Percentiles rank a stretch among this genome's conserved stretches.
These are phyloP conservation scores for Pestalotiopsis sp. DNA, from an alignment of 2,329 filamentous ascomycete genomes.

Conservation along the genomic window DNA sequence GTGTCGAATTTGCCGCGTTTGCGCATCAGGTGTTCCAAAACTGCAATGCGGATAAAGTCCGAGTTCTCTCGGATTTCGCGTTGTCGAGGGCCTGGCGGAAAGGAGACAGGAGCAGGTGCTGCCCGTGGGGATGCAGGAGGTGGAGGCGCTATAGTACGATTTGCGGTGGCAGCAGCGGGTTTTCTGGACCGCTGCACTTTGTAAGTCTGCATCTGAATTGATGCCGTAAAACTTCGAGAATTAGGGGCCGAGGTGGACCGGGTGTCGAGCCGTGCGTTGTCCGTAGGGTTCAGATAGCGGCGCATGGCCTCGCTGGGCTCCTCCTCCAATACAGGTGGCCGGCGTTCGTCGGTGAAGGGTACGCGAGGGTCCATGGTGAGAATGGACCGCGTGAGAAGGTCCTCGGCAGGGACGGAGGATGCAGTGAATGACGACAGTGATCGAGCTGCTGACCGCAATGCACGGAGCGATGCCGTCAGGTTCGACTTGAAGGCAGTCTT, in stretches of 20 bases:
- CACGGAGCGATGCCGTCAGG: constrained; percentile 66
- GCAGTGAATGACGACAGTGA: constrained; percentile 66
- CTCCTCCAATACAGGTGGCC: constrained; percentile 63
- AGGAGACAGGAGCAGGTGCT: constrained; percentile 34
- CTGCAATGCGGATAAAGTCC: constrained; percentile 71
- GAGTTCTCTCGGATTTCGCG: constrained; percentile 71
- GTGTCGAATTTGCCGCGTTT: constrained; percentile 67
- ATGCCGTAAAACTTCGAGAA: constrained; percentile 59
- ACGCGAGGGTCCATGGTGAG: constrained; percentile 68
- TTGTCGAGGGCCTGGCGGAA: constrained; percentile 55
- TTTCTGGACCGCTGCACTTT: constrained; percentile 56
- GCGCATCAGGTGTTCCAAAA: constrained; percentile 75
- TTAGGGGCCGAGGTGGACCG: constrained; percentile 26
- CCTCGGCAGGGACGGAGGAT: constrained; percentile 65
- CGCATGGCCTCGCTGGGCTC: constrained; percentile 68
- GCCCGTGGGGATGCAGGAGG: constrained; percentile 26
- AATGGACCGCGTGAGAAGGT: constrained; percentile 68
- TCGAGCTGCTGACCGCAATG: constrained; percentile 64
- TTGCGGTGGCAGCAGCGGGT: constrained; percentile 26
- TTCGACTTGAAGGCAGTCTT: constrained; percentile 69
- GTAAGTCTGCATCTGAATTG: constrained; percentile 75
- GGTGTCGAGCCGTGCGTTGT: constrained; percentile 47
- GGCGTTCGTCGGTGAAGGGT: constrained; percentile 68
- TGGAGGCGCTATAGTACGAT: constrained; percentile 29
- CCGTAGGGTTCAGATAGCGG: constrained; percentile 69